Evolutionary conservation across 2,329 filamentous ascomycete species (phyloP).

Genomic region (Talaromyces albobiverticillius): DNA sequence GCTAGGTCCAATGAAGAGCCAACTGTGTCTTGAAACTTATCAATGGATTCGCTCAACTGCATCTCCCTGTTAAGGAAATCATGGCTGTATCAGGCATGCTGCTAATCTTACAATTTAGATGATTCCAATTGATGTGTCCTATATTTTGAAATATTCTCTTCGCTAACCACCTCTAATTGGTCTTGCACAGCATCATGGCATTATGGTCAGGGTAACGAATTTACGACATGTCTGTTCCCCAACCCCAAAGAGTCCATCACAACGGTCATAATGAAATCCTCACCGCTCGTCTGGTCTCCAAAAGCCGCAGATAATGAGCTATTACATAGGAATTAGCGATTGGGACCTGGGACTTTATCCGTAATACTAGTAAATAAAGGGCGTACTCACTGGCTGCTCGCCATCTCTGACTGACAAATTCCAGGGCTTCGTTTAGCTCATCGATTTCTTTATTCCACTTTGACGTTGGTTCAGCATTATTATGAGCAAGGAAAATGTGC

Average conservation of each 20-base stretch:
- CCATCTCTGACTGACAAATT: constrained; percentile 3
- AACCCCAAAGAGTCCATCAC: neutral
- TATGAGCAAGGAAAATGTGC: neutral
- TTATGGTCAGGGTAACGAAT: no score
- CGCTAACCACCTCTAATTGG: no score
- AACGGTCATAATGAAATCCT: neutral
- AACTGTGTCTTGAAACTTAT: no score
- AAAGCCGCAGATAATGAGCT: constrained; percentile 5
- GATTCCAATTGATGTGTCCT: no score
- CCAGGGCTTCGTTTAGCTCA: constrained; percentile 1
- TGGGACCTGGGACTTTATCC: neutral
- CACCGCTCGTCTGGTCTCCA: neutral
- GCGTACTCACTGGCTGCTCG: constrained; percentile 2
- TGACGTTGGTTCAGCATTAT: neutral
- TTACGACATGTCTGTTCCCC: neutral
- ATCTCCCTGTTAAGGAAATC: no score
- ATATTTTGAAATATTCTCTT: no score
- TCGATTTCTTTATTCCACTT: constrained; percentile 5
- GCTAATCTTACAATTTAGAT: no score
- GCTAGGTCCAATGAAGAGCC: no score
- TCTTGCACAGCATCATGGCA: no score
- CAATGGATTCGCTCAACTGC: no score
- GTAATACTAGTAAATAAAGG: neutral
- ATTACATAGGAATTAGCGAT: neutral
- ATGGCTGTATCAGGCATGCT: no score